These are phyloP conservation scores for Parascedosporium putredinis DNA, from an alignment of 2,329 filamentous ascomycete species.

Conservation along the genomic window DNA sequence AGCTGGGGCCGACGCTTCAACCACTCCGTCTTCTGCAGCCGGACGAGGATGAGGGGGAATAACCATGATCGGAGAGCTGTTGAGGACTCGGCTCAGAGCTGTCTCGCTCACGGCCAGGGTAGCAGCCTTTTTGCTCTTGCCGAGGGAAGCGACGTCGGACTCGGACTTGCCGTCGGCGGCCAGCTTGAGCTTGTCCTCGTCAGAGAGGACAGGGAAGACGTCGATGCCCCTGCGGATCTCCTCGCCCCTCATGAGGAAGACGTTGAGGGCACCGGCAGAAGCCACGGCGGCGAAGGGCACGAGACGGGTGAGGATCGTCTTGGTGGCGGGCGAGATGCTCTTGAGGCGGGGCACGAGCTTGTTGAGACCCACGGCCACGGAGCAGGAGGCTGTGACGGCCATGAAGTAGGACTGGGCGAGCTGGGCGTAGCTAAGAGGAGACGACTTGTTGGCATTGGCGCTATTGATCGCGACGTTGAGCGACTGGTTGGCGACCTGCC, in stretches of 20 bases:
- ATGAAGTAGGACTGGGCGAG: conserved; percentile 84
- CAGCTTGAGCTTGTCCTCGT: conserved; percentile 52
- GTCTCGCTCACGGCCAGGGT: conserved; percentile 87
- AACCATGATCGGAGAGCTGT: conserved; percentile 95
- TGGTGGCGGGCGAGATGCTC: conserved; percentile 62
- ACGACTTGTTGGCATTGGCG: conserved; percentile 96
- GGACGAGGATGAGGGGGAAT: conserved; percentile 75
- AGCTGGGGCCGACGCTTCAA: conserved; percentile 61
- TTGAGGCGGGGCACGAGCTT: conserved; percentile 78
- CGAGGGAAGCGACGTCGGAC: conserved; percentile 59
- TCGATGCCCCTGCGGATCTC: conserved; percentile 92
- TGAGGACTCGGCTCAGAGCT: conserved; percentile 80
- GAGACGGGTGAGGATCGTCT: conserved; percentile 69
- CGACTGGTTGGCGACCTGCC: conserved; percentile 95
- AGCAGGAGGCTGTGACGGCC: conserved; percentile 86
- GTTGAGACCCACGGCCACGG: conserved; percentile 86
- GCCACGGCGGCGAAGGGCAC: conserved; percentile 95
- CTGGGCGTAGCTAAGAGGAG: conserved; percentile 68
- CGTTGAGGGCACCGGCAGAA: conserved; percentile 82
- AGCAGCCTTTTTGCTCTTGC: conserved; percentile 80
- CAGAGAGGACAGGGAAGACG: conserved; percentile 72
- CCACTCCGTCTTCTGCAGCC: conserved; percentile 76
- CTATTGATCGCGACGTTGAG: conserved; percentile 97
- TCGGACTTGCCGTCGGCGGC: conserved; percentile 49
- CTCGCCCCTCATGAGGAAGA: conserved; percentile 94